Evolutionary conservation across 768 basidiomycete genomes (phyloP), one percentile per base, ranked within the genome.

Genomic region (Naganishia friedmannii): DNA sequence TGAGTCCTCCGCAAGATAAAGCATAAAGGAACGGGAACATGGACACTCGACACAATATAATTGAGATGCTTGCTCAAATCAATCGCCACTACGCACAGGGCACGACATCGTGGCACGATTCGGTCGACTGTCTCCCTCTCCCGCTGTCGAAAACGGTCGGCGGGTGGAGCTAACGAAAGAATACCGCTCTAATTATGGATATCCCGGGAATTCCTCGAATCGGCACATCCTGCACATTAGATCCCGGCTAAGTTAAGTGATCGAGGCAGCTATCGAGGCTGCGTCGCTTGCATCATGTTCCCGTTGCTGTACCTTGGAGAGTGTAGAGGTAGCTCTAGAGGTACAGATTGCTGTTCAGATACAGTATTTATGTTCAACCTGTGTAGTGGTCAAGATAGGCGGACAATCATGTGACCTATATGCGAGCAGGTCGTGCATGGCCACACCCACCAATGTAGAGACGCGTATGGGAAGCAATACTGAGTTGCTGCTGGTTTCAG

Each of bases 171-270:
- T 51, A 51, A 51, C 48, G n/a, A 51, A 51, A 21, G n/a, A 51
- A 26, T 51, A 26, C 48, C 48, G 48, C 48, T 13, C 42, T 42
- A 42, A 26, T 51, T n/a, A 51, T 51, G 48, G 48, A 51, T 51
- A 51, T 51, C 23, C 48, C 48, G 19, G 3, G 23, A 51, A 51
- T 51, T 51, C 48, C 48, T 51, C 23, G 23, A 51, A 51, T 51
- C 48, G 48, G 48, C 48, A 51, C 48, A 51, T 51, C n/a, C 6
- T 23, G 42, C 48, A 26, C 48, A 51, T 51, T 51, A 51, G 48
- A 51, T 51, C 48, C 48, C 48, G 48, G 48, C n/a, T n/a, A n/a
- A n/a, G 23, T 2, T 8, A 42, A 17, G 42, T n/a, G n/a, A n/a
- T n/a, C n/a, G n/a, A n/a, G n/a, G n/a, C n/a, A 15, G 42, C 15